phyloP scores from a whole-genome alignment of 257 asterid genomes.

The Penstemon eatonii region DNA sequence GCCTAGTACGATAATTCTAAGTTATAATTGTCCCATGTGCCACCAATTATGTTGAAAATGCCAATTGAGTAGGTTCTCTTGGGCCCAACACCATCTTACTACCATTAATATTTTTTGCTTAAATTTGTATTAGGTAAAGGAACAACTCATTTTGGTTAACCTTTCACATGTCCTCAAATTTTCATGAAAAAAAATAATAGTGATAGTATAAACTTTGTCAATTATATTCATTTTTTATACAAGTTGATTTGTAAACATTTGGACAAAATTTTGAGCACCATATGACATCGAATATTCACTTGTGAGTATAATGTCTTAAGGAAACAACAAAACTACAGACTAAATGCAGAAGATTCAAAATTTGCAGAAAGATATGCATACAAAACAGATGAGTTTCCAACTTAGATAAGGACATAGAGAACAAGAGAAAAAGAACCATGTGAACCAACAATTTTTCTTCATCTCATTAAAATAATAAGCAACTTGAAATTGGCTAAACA shows the following conservation, averaged over 20 bases:
- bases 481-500: constrained; percentile 4
- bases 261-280: neutral
- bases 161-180: constrained; percentile 44
- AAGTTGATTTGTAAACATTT: neutral
- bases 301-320: constrained; percentile 23
- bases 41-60: constrained; percentile 28
- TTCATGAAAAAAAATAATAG: neutral
- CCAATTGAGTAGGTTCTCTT: constrained; percentile 38
- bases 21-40: constrained; percentile 38
- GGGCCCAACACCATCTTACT: constrained; percentile 32
- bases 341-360: constrained; percentile 26
- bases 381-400: constrained; percentile 31
- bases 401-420: constrained; percentile 32
- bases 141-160: constrained; percentile 49
- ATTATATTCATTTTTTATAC: neutral
- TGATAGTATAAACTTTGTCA: neutral
- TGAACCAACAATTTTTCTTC: constrained; percentile 34
- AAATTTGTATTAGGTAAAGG: constrained; percentile 21
- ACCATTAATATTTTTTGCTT: constrained; percentile 22
- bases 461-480: constrained; percentile 17
- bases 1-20: constrained; percentile 8
- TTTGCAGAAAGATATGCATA: constrained; percentile 37
- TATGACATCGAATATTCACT: constrained; percentile 26
- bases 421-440: constrained; percentile 26
- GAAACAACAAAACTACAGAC: constrained; percentile 28